A percentile compares a stretch with the other conserved stretches of the same genome.
phyloP scores from a whole-genome alignment of 202 grass and related monocot species.

The Zizania palustris region DNA sequence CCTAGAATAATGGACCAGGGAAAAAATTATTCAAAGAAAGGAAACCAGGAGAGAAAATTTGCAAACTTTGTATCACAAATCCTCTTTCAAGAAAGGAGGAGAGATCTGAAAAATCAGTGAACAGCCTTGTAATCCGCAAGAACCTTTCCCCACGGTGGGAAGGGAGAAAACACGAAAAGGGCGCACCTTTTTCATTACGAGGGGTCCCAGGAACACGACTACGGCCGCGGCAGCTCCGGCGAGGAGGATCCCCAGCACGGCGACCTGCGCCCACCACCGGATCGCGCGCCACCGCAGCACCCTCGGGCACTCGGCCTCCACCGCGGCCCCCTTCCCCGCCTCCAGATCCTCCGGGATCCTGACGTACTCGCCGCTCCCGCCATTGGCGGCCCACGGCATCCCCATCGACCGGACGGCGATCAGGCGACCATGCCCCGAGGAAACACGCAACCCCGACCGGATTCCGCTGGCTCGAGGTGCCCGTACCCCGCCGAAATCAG shows the following conservation, averaged over 20 bases:
- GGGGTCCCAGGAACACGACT: conserved; percentile 62
- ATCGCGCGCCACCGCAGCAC: conserved; percentile 58
- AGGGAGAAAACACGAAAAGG: background rate
- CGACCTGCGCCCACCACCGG: conserved; percentile 72
- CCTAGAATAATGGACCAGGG: background rate
- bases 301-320: conserved; percentile 46
- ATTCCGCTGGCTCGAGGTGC: conserved; percentile 22
- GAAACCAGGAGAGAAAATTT: background rate
- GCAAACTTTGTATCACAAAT: conserved; percentile 17
- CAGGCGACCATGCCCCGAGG: conserved; percentile 40
- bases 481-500: too few species aligned
- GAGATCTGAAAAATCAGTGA: conserved; percentile 28
- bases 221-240: conserved; percentile 44
- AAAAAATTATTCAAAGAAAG: background rate
- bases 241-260: conserved; percentile 49
- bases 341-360: conserved; percentile 61
- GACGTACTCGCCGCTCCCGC: conserved; percentile 65
- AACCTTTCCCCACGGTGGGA: background rate
- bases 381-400: conserved; percentile 52
- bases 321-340: conserved; percentile 36
- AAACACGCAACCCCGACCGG: background rate
- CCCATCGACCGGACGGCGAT: conserved; percentile 44
- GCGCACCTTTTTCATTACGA: conserved; percentile 64
- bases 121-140: conserved; percentile 5
- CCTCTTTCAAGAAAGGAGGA: background rate